phyloP scores from a whole-genome alignment of 78 protist species.

The Dictyostelium firmibasis region DNA sequence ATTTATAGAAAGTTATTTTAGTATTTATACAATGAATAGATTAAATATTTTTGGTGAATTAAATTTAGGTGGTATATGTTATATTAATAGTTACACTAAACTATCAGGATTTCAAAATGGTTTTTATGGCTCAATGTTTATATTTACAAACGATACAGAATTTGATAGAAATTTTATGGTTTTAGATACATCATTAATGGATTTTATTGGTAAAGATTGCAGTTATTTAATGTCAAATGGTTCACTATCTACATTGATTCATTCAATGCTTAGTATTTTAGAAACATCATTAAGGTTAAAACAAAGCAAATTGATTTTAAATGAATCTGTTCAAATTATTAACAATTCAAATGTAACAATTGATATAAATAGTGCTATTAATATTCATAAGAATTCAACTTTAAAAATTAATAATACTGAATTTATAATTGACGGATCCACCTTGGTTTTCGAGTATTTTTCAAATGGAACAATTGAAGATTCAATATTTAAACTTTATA shows the following conservation, averaged over 20 bases:
- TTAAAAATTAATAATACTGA: neutral
- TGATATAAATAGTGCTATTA: neutral
- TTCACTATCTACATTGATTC: neutral
- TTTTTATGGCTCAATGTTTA: neutral
- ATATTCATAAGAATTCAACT: neutral
- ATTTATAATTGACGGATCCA: neutral
- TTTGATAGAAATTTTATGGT: neutral
- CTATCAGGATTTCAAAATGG: neutral
- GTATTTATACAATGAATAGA: neutral
- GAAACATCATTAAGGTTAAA: neutral
- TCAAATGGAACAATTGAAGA: neutral
- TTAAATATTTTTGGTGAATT: neutral
- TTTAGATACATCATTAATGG: neutral
- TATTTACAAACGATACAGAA: neutral
- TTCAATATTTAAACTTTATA: neutral
- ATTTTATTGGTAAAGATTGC: neutral
- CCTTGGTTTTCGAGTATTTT: neutral
- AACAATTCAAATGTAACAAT: neutral
- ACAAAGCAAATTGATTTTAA: neutral
- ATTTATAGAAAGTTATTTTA: neutral
- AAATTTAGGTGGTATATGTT: neutral
- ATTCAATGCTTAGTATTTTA: neutral
- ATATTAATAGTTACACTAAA: neutral
- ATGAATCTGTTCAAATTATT: neutral
- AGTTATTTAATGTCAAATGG: neutral